phyloP scores from a whole-genome alignment of 768 basidiomycete species.

The Kwoniella botswanensis region DNA sequence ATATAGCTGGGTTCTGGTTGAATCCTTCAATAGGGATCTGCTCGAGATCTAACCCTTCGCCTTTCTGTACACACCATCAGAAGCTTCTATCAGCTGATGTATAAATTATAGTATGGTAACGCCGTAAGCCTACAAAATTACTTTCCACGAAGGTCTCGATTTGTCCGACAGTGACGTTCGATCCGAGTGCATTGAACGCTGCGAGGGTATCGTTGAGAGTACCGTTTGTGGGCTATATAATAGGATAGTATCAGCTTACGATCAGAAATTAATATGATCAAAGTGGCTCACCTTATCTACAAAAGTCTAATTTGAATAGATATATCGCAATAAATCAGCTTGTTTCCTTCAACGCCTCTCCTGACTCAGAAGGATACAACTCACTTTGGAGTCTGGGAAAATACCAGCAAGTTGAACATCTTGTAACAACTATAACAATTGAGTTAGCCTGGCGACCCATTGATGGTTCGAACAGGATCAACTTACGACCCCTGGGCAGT shows the following conservation, averaged over 20 bases:
- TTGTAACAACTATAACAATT: constrained; percentile 13
- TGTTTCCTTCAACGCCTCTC: no score
- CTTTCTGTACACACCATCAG: constrained; percentile 57
- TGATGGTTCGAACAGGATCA: no score
- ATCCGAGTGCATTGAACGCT: constrained; percentile 64
- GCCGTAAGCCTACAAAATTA: constrained; percentile 65
- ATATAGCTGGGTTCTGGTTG: constrained; percentile 68
- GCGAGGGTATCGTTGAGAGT: constrained; percentile 69
- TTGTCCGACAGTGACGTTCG: constrained; percentile 66
- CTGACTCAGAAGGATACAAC: background rate
- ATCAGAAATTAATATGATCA: constrained; percentile 19
- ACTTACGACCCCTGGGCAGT: constrained; percentile 51
- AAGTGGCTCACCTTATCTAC: constrained; percentile 24
- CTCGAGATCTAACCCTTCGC: constrained; percentile 83
- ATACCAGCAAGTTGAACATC: constrained; percentile 32
- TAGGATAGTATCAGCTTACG: constrained; percentile 3
- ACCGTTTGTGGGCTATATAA: constrained; percentile 72
- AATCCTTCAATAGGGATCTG: constrained; percentile 69
- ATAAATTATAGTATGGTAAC: background rate
- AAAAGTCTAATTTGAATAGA: constrained; percentile 27
- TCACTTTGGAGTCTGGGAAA: constrained; percentile 30
- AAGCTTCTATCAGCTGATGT: background rate
- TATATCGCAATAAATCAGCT: background rate
- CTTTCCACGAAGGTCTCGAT: constrained; percentile 72
- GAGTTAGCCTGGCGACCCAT: no score